Evolutionary conservation across 768 basidiomycete genomes (phyloP).

Genomic region (Glaciozyma martinii): DNA sequence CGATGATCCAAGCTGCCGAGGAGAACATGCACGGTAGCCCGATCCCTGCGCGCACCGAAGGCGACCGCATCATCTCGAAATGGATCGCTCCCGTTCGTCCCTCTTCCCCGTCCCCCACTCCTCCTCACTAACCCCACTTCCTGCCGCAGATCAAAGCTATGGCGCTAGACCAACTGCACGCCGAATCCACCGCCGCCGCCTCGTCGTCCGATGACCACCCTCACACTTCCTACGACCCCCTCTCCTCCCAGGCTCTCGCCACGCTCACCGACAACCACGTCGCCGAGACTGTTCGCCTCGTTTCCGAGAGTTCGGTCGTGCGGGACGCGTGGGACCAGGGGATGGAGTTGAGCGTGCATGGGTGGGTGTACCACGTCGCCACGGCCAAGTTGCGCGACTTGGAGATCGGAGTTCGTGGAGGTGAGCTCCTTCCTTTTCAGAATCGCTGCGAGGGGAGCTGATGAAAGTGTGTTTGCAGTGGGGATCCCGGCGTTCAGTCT

Average conservation of each 20-base stretch:
- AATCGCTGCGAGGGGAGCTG: no score
- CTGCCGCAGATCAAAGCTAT: constrained; percentile 22
- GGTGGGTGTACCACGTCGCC: constrained; percentile 29
- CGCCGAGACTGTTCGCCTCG: constrained; percentile 14
- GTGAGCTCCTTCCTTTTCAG: neutral
- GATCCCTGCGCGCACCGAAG: constrained; percentile 10
- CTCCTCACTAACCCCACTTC: neutral
- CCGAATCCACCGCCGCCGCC: neutral
- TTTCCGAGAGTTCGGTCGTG: constrained; percentile 14
- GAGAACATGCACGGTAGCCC: constrained; percentile 1
- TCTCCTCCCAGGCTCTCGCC: constrained; percentile 13
- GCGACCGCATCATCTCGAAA: constrained; percentile 16
- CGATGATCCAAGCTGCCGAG: constrained; percentile 24
- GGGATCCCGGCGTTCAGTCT: no score
- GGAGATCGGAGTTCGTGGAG: constrained; percentile 13
- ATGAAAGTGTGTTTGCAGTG: no score
- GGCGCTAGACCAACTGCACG: constrained; percentile 15
- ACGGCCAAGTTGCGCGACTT: constrained; percentile 27
- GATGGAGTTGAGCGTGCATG: constrained; percentile 22
- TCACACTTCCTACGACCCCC: constrained; percentile 7
- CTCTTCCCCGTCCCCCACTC: neutral
- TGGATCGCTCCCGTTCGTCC: constrained; percentile 29
- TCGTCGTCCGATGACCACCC: neutral
- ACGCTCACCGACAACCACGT: constrained; percentile 27
- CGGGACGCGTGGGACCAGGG: constrained; percentile 24